Conservation (phyloP, 148 eudicot genomes). For the Rhododendron vialii region DNA sequence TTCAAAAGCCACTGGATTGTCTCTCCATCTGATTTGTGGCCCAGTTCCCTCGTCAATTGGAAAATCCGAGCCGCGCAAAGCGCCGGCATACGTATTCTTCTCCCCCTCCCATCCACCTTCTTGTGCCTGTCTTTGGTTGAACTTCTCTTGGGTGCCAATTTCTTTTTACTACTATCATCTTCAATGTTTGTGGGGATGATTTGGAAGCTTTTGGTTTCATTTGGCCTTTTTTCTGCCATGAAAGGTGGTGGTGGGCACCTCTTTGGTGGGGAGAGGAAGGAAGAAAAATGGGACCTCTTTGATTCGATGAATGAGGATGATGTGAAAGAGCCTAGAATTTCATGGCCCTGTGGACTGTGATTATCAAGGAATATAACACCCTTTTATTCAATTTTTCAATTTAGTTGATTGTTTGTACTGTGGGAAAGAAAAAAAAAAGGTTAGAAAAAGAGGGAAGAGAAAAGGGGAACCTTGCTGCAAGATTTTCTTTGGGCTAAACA, state of each 20-base stretch:
- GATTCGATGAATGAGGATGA: constrained; percentile 17
- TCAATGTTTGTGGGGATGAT: constrained; percentile 13
- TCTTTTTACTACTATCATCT: constrained; percentile 15
- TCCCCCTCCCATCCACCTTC: constrained; percentile 62
- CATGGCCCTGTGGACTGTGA: not conserved
- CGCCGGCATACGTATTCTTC: constrained; percentile 62
- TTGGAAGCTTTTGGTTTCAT: constrained; percentile 14
- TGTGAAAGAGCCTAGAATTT: not conserved
- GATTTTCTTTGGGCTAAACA: not conserved
- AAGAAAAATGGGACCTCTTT: constrained; percentile 27
- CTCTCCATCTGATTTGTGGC: constrained; percentile 42
- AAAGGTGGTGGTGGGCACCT: constrained; percentile 24
- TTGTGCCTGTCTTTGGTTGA: constrained; percentile 62
- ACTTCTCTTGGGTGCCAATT: constrained; percentile 38
- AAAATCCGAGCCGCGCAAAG: constrained; percentile 56
- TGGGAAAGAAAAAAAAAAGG: not conserved
- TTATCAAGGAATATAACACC: not conserved
- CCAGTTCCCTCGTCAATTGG: constrained; percentile 55
- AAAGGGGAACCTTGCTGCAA: not conserved
- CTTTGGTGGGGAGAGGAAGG: constrained; percentile 11
- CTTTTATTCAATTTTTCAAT: not conserved
- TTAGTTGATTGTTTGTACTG: not conserved
- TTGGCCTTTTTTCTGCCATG: constrained; percentile 21
- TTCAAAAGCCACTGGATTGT: constrained; percentile 60
- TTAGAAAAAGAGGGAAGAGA: not conserved